phyloP scores from a whole-genome alignment of 2,329 filamentous ascomycete genomes.

The Botrytis paeoniae region DNA sequence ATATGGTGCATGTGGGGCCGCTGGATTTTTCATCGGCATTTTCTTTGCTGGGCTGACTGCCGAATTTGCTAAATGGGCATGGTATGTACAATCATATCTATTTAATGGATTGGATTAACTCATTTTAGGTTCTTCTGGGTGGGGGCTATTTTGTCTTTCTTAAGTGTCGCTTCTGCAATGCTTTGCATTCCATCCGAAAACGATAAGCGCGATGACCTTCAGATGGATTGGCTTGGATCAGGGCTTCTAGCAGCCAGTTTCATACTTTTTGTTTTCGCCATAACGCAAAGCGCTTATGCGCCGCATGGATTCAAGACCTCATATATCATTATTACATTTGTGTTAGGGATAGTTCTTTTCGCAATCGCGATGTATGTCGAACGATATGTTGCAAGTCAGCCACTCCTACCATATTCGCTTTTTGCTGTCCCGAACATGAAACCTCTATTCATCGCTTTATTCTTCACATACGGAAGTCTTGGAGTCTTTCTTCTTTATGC shows the following conservation, averaged over 20 bases:
- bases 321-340: constrained; percentile 63
- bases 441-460: constrained; percentile 56
- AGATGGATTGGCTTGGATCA: constrained; percentile 69
- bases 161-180: constrained; percentile 46
- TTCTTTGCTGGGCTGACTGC: constrained; percentile 61
- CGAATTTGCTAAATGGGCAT: constrained; percentile 58
- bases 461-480: constrained; percentile 64
- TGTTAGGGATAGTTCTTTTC: constrained; percentile 58
- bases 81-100: constrained; percentile 45
- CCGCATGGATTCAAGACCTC: constrained; percentile 65
- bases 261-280: constrained; percentile 66
- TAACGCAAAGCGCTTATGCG: constrained; percentile 68
- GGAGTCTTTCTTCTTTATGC: constrained; percentile 66
- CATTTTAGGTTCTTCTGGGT: constrained; percentile 52
- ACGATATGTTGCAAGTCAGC: constrained; percentile 64
- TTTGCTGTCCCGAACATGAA: constrained; percentile 67
- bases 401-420: constrained; percentile 65
- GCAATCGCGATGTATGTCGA: constrained; percentile 64
- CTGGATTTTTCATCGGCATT: constrained; percentile 53
- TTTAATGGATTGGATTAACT: background rate
- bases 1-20: constrained; percentile 17
- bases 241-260: constrained; percentile 59
- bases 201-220: constrained; percentile 37
- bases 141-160: constrained; percentile 50
- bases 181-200: constrained; percentile 51